phyloP scores from a whole-genome alignment of 495 filamentous ascomycete genomes.

The Hypoxylon cercidicola region DNA sequence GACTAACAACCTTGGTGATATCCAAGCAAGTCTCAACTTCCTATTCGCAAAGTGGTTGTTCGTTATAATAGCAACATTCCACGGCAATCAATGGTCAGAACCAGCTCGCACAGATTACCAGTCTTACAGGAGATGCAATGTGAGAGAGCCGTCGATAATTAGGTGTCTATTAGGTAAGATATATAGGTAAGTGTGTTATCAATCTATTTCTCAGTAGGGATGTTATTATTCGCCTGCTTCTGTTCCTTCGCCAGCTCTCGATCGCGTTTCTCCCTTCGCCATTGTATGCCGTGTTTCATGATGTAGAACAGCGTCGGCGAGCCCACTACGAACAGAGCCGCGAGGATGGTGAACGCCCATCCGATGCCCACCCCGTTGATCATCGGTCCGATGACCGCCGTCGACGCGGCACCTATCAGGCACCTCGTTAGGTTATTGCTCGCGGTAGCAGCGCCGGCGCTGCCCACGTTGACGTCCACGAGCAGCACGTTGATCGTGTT shows the following conservation, averaged over 20 bases:
- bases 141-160: not conserved
- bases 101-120: too few relatives aligned
- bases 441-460: conserved; percentile 72
- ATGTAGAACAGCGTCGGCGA: conserved; percentile 63
- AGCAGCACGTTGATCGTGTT: conserved; percentile 65
- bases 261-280: conserved; percentile 45
- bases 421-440: conserved; percentile 77
- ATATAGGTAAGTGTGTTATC: not conserved
- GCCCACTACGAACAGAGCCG: conserved; percentile 62
- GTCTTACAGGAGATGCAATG: too few relatives aligned
- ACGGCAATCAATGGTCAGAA: too few relatives aligned
- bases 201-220: not conserved
- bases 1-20: too few relatives aligned
- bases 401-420: conserved; percentile 72
- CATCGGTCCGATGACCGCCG: conserved; percentile 74
- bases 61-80: too few relatives aligned
- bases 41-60: too few relatives aligned
- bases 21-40: too few relatives aligned
- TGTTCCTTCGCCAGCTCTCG: conserved; percentile 25
- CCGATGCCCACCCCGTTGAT: conserved; percentile 71
- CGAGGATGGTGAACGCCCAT: conserved; percentile 75
- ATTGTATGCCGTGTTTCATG: conserved; percentile 52
- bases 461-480: conserved; percentile 71
- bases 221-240: conserved; percentile 4
- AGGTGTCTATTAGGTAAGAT: not conserved